Conservation (phyloP, 352 stramenopile species). For the Plasmopara muralis region DNA sequence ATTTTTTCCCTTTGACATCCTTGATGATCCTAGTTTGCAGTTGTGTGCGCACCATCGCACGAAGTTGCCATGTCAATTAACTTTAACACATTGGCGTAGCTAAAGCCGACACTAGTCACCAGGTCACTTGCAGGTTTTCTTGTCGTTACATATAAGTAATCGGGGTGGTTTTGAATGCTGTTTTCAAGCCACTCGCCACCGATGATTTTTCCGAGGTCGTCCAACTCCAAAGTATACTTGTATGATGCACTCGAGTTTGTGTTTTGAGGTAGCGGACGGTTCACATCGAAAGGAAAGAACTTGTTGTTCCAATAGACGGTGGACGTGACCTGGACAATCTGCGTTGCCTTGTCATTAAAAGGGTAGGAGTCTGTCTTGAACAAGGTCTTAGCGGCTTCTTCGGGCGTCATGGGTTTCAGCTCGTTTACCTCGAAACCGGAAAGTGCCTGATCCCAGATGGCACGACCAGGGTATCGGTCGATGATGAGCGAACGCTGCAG, state of each 20-base stretch:
- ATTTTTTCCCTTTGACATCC: no score
- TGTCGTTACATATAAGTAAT: background rate
- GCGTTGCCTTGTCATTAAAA: background rate
- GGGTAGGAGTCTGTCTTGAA: background rate
- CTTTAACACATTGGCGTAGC: background rate
- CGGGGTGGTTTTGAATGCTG: background rate
- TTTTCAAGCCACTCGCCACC: background rate
- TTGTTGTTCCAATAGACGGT: background rate
- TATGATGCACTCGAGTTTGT: background rate
- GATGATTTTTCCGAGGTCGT: background rate
- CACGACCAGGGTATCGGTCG: background rate
- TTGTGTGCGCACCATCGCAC: background rate
- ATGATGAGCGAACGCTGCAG: background rate
- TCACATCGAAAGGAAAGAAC: background rate
- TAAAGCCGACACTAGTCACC: background rate
- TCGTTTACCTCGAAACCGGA: conserved; percentile 26
- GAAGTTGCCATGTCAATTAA: background rate
- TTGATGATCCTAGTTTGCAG: no score
- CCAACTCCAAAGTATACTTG: background rate
- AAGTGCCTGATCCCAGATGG: conserved; percentile 44
- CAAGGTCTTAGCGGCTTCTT: conserved; percentile 7
- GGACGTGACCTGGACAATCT: background rate
- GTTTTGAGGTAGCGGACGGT: background rate
- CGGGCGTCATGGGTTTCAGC: conserved; percentile 13
- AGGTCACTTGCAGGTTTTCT: background rate